Conservation (phyloP, 345 rosid genomes). For the Arabidopsis suecica region DNA sequence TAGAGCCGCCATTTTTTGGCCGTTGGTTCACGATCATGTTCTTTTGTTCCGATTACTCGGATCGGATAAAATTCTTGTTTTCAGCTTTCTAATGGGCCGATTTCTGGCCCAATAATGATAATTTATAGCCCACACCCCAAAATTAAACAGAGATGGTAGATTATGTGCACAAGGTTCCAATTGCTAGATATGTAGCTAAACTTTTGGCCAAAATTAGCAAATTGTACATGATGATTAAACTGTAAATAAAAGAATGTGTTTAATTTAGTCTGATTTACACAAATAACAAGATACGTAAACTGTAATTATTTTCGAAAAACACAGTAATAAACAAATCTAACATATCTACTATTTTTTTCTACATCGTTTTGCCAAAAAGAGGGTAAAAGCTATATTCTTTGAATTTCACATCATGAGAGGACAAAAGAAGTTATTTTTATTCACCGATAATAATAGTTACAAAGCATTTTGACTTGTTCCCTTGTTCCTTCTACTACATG, state of each 20-base stretch:
- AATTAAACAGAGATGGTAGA: background rate
- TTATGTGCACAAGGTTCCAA: background rate
- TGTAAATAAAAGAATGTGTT: too few species aligned
- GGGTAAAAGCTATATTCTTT: too few species aligned
- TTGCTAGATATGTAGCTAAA: too few species aligned
- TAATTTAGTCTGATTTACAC: background rate
- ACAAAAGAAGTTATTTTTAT: slow-evolving; percentile 15
- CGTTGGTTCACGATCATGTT: slow-evolving; percentile 30
- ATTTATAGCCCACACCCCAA: background rate
- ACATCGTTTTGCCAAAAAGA: too few species aligned
- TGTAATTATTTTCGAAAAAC: too few species aligned
- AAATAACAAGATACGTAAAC: too few species aligned
- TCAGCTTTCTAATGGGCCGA: background rate
- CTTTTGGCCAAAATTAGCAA: too few species aligned
- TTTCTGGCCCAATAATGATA: background rate
- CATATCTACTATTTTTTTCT: too few species aligned
- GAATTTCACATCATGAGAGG: too few species aligned
- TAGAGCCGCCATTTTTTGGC: slow-evolving; percentile 46
- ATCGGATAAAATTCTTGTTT: background rate
- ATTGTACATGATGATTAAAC: too few species aligned
- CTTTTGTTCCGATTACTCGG: background rate
- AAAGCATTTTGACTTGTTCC: slow-evolving; percentile 30
- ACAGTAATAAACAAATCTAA: too few species aligned
- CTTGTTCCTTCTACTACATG: slow-evolving; percentile 28
- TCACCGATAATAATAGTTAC: slow-evolving; percentile 35